Conservation (phyloP, 78 protist species). For the Guillardia theta region DNA sequence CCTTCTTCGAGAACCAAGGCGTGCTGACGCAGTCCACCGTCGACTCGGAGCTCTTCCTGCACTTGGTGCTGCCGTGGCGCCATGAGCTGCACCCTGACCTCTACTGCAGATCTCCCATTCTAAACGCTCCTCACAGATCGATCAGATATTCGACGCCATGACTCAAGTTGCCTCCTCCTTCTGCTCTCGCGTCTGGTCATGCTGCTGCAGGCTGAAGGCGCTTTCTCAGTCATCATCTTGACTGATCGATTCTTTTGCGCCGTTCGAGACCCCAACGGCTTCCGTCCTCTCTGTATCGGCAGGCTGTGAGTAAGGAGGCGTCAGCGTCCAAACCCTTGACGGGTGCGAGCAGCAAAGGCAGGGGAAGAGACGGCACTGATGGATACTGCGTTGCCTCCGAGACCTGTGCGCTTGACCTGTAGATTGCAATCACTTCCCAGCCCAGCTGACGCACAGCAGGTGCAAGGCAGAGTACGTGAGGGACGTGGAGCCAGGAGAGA, state of each 20-base stretch:
- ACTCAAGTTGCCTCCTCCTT: background rate
- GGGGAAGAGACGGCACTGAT: background rate
- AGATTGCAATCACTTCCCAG: too few species aligned
- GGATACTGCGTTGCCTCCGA: constrained; percentile 7
- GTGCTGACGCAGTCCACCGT: background rate
- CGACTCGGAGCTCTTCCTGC: constrained; percentile 26
- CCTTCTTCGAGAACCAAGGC: background rate
- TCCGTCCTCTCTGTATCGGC: constrained; percentile 26
- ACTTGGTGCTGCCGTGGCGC: too few species aligned
- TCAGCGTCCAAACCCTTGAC: background rate
- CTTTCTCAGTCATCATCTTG: background rate
- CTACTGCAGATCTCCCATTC: constrained; percentile 12
- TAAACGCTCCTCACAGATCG: background rate
- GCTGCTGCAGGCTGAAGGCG: constrained; percentile 13
- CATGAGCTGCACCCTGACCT: background rate
- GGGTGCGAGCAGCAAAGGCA: background rate
- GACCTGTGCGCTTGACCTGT: constrained; percentile 37
- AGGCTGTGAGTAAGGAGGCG: background rate
- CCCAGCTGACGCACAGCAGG: too few species aligned
- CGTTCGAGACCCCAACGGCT: constrained; percentile 36
- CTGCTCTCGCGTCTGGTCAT: background rate
- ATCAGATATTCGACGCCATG: constrained; percentile 41
- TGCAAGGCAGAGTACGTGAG: constrained; percentile 27
- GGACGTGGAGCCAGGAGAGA: constrained; percentile 41
- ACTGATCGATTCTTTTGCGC: background rate